Conservation (phyloP, 306 rosid genomes). For the Urtica urens region DNA sequence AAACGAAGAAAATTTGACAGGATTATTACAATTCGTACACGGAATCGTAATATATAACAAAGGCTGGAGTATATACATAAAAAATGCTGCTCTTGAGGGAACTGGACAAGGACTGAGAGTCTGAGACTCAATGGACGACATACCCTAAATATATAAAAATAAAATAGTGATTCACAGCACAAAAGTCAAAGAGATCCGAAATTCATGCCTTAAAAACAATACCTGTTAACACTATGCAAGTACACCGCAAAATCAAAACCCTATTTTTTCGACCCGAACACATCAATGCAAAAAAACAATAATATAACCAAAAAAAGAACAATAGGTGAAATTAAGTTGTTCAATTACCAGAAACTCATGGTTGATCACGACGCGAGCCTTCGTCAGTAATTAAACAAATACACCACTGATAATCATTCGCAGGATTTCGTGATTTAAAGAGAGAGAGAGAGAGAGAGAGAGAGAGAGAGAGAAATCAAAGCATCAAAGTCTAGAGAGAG, state of each 20-base stretch:
- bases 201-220: slow-evolving; percentile 9
- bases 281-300: not conserved
- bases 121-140: not conserved
- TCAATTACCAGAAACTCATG: slow-evolving; percentile 5
- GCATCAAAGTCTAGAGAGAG: slow-evolving; percentile 2
- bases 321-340: not conserved
- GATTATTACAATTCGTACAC: not conserved
- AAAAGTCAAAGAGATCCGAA: slow-evolving; percentile 25
- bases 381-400: not conserved
- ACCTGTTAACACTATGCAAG: slow-evolving; percentile 17
- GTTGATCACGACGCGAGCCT: not conserved
- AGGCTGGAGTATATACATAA: slow-evolving; percentile 17
- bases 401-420: slow-evolving; percentile 7
- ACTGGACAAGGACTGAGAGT: slow-evolving; percentile 15
- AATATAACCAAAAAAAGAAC: not conserved
- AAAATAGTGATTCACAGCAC: slow-evolving; percentile 1
- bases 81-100: slow-evolving; percentile 19
- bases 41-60: slow-evolving; percentile 11
- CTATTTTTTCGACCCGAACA: not conserved
- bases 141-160: slow-evolving; percentile 25
- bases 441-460: slow-evolving; percentile 9
- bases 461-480: slow-evolving; percentile 11
- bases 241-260: not conserved
- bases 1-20: not conserved
- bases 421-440: slow-evolving; percentile 14